A percentile compares a stretch with the other conserved stretches of the same genome.
phyloP scores from a whole-genome alignment of 495 filamentous ascomycete genomes.

The Trichoderma asperelloides region DNA sequence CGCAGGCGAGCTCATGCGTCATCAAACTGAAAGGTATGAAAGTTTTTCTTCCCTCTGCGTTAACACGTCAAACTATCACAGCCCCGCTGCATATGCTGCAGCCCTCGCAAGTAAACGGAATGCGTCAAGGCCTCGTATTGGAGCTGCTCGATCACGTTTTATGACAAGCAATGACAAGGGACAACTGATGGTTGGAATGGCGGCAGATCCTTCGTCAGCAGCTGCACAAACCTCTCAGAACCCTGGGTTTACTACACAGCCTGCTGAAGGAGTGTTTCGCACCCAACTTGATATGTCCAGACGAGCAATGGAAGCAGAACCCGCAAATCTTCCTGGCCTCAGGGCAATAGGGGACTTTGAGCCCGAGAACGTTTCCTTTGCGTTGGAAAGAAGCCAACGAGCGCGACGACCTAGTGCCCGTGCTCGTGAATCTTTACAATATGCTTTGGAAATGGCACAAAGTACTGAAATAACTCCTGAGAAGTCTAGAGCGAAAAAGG shows the following conservation, averaged over 20 bases:
- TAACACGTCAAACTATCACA: not conserved
- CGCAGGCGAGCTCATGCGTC: not conserved
- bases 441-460: not conserved
- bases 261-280: not conserved
- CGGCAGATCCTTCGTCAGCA: not conserved
- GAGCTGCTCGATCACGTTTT: not conserved
- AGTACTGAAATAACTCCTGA: not conserved
- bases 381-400: not conserved
- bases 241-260: not conserved
- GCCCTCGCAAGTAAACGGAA: not conserved
- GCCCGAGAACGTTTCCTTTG: not conserved
- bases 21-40: not conserved
- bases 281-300: not conserved
- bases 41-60: not conserved
- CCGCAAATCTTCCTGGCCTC: not conserved
- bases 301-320: not conserved
- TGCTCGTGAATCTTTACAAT: not conserved
- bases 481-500: not conserved
- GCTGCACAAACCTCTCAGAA: not conserved
- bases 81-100: not conserved
- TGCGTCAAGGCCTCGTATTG: not conserved
- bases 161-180: slow-evolving; percentile 6
- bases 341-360: not conserved
- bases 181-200: not conserved
- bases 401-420: not conserved